phyloP scores from a whole-genome alignment of 2,329 filamentous ascomycete genomes.

The Bipolaris gigantea region DNA sequence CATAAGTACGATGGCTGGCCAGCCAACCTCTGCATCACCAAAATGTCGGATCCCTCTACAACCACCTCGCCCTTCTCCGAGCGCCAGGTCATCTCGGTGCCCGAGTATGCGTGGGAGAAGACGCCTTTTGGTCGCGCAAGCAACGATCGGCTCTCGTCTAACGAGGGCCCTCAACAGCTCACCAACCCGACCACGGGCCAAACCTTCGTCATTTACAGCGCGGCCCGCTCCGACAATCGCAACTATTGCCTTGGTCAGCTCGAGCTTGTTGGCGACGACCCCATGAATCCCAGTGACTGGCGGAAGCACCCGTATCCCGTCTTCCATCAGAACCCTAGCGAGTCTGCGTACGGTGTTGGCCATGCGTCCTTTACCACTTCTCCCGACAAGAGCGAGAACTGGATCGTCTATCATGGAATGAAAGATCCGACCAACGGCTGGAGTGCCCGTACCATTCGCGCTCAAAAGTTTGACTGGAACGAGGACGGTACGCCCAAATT shows the following conservation, averaged over 20 bases:
- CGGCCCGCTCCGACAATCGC: conserved; percentile 54
- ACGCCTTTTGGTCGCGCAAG: conserved; percentile 53
- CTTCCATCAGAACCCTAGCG: conserved; percentile 54
- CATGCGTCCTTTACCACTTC: conserved; percentile 56
- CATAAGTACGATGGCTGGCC: conserved; percentile 54
- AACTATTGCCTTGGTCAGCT: conserved; percentile 58
- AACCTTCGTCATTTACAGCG: conserved; percentile 54
- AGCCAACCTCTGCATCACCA: conserved; percentile 57
- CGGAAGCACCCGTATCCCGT: conserved; percentile 50
- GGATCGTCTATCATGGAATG: conserved; percentile 60
- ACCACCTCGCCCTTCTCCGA: conserved; percentile 51
- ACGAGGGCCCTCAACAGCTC: conserved; percentile 57
- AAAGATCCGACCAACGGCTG: conserved; percentile 51
- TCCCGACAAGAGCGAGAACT: conserved; percentile 52
- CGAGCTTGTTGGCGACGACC: conserved; percentile 53
- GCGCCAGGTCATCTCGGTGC: conserved; percentile 52
- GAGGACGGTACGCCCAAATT: conserved; percentile 53
- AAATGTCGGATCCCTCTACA: conserved; percentile 53
- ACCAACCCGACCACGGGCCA: conserved; percentile 52
- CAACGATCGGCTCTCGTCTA: conserved; percentile 53
- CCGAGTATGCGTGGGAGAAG: conserved; percentile 55
- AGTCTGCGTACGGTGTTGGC: conserved; percentile 53
- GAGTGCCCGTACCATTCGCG: conserved; percentile 52
- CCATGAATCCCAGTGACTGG: conserved; percentile 55
- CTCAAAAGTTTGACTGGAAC: conserved; percentile 55